These are phyloP conservation scores for Leucosporidium scottii DNA, from an alignment of 768 basidiomycete genomes.

Conservation along the genomic window DNA sequence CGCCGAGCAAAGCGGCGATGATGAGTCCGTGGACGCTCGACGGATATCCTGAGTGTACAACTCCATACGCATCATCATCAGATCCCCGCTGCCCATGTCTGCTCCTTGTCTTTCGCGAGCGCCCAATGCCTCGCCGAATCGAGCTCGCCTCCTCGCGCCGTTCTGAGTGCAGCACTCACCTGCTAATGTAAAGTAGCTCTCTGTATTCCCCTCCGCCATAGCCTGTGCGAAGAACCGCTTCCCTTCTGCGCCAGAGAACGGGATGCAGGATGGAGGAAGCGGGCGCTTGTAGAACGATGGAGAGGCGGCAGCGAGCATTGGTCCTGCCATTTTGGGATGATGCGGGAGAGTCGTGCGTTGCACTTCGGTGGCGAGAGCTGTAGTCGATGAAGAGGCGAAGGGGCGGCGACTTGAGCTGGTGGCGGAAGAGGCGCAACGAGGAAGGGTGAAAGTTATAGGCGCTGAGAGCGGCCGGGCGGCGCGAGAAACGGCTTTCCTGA, in stretches of 20 bases:
- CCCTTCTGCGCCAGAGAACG: conserved; percentile 25
- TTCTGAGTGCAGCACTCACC: background rate
- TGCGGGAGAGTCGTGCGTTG: background rate
- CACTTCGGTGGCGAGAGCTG: too few relatives aligned
- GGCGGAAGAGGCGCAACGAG: too few relatives aligned
- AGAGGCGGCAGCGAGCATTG: conserved; percentile 9
- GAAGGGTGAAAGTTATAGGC: too few relatives aligned
- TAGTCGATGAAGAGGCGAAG: too few relatives aligned
- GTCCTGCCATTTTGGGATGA: background rate
- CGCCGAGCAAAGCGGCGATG: too few relatives aligned
- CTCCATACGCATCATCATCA: too few relatives aligned
- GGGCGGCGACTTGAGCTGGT: too few relatives aligned
- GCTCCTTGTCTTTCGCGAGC: background rate
- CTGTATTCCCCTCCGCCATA: conserved; percentile 25
- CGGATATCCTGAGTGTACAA: too few relatives aligned
- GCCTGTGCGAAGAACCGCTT: conserved; percentile 23
- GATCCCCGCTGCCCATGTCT: too few relatives aligned
- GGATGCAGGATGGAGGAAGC: conserved; percentile 25
- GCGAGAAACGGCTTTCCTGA: too few relatives aligned
- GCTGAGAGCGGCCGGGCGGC: too few relatives aligned
- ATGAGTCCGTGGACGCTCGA: too few relatives aligned
- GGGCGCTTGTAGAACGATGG: conserved; percentile 34
- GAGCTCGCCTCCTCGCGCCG: background rate
- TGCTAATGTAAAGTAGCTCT: conserved; percentile 33
- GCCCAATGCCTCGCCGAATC: background rate